Conservation (phyloP, 805 yeast genomes). For the Aciculoconidium aculeatum region DNA sequence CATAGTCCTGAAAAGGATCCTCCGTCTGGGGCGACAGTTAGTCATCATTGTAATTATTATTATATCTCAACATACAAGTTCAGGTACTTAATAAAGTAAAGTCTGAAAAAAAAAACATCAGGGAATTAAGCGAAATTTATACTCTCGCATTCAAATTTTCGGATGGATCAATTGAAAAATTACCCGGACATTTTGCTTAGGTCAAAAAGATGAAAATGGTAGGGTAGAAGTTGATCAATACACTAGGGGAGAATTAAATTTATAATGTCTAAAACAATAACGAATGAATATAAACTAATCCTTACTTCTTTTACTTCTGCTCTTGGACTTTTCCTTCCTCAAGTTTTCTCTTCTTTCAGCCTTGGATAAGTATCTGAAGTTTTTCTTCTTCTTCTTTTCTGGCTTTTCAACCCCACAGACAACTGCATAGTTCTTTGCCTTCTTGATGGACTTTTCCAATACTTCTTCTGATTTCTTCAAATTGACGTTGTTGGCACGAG, state of each 20-base stretch:
- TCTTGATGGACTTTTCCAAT: conserved; percentile 63
- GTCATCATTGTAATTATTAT: conserved; percentile 48
- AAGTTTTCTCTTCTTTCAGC: conserved; percentile 57
- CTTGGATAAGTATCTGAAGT: conserved; percentile 83
- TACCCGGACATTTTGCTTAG: too few relatives aligned
- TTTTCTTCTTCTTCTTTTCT: conserved; percentile 50
- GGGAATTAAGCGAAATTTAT: too few relatives aligned
- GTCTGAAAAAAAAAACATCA: too few relatives aligned
- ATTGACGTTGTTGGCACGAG: conserved; percentile 68
- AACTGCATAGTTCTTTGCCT: conserved; percentile 81
- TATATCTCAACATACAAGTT: too few relatives aligned
- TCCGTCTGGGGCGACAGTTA: conserved; percentile 76
- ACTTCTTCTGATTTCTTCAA: conserved; percentile 62
- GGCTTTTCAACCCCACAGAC: conserved; percentile 48
- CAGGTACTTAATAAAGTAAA: too few relatives aligned
- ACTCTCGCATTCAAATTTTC: too few relatives aligned
- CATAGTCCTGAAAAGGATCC: conserved; percentile 54
- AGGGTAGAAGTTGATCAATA: too few relatives aligned
- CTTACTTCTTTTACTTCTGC: conserved; percentile 4
- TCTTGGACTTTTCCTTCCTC: conserved; percentile 29
- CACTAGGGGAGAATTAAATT: too few relatives aligned
- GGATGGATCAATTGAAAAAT: too few relatives aligned
- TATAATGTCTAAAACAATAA: too few relatives aligned
- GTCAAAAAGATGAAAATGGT: too few relatives aligned
- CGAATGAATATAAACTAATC: background rate